Evolutionary conservation across 371 early-diverging fungal species (phyloP).

Genomic region (Haplosporangium sp.): DNA sequence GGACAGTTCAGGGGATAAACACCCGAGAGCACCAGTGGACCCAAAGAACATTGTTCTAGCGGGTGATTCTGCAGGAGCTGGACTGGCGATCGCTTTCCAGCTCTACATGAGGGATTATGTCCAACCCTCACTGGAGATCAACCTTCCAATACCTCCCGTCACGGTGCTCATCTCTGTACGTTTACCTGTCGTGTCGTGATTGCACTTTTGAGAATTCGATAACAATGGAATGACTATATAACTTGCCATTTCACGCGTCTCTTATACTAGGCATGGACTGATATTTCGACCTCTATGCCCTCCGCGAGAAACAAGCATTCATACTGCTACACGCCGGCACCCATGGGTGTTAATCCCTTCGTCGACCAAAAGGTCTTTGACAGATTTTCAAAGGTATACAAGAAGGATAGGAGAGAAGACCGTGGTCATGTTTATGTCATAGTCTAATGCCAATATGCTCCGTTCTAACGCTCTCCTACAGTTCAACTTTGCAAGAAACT

Average conservation of each 20-base stretch:
- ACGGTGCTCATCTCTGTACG: constrained; percentile 46
- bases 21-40: constrained; percentile 19
- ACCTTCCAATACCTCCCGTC: constrained; percentile 25
- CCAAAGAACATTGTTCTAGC: constrained; percentile 60
- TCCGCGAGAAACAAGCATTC: constrained; percentile 25
- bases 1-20: background rate
- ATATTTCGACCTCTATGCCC: constrained; percentile 50
- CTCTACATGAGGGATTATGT: constrained; percentile 55
- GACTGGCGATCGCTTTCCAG: constrained; percentile 55
- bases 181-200: background rate
- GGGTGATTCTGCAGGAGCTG: constrained; percentile 76
- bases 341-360: constrained; percentile 50
- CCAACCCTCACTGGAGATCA: constrained; percentile 25
- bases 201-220: too few relatives aligned
- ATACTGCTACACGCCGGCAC: constrained; percentile 42
- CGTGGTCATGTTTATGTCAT: too few relatives aligned
- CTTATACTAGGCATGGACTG: constrained; percentile 40
- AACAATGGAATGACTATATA: too few relatives aligned
- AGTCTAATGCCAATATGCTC: too few relatives aligned
- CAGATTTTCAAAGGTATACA: constrained; percentile 26
- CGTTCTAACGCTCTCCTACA: too few relatives aligned
- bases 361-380: constrained; percentile 19
- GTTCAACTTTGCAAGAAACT: constrained; percentile 46
- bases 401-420: too few relatives aligned
- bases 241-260: too few relatives aligned